Base-by-base conservation (phyloP, 139 green algal genomes). In the Microglena sp. region DNA sequence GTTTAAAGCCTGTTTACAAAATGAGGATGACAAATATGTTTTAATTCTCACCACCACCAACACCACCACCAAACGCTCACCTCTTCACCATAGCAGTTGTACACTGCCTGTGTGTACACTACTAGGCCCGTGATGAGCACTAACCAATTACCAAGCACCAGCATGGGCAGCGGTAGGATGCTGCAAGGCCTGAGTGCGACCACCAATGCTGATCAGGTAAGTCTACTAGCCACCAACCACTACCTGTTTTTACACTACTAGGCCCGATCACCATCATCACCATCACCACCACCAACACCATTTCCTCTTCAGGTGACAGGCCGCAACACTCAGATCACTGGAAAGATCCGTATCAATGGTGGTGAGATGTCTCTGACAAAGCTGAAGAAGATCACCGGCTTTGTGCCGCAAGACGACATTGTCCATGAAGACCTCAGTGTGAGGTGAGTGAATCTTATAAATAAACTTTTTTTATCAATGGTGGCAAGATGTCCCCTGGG, bases 361-460 rank as follows among this genome's bases (percentile, higher is more conserved):
- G 22, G 62, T 0, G 11, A 56, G 36, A 64, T 79, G 45, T 62
- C 55, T 28, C 27, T 79, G 15, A 22, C 34, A n/a, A 46, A 44
- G 2, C 27, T 74, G 1, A 67, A 60, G 30, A 67, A 72, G 43
- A 59, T 82, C 30, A 76, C 53, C n/a, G 87, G 87, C 8, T 92
- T 88, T 71, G 87, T 94, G n/a, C 87, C 84, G 3, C 87, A 92
- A 74, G 85, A 90, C 67, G 86, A 92, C 66, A 82, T 88, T 45
- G 77, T 92, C 59, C 75, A 86, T 68, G 53, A 64, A 2, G 67
- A 74, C 33, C 64, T 92, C 24, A 87, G 74, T 2, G 86, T 92
- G 43, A 68, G 61, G 68, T 75, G 50, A 59, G 53, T 56, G 27
- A 26, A 4, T n/a, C n/a, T n/a, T n/a, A 46, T 5, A 22, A 45